These are phyloP conservation scores for Salpingoeca rosetta DNA, from an alignment of 78 protist species.

Conservation along the genomic window DNA sequence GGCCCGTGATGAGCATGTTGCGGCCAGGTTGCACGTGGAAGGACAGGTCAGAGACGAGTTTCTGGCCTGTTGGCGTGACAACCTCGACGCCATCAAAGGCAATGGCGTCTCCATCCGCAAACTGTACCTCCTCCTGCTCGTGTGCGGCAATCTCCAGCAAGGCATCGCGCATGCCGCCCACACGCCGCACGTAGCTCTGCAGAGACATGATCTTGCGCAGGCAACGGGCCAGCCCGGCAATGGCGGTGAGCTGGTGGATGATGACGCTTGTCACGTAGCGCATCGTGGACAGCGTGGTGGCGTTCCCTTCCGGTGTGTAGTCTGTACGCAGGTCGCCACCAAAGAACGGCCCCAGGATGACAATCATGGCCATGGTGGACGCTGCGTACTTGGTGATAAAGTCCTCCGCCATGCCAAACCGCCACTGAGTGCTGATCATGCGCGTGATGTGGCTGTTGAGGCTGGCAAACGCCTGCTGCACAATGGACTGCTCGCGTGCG, in stretches of 20 bases:
- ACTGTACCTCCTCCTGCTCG: not conserved
- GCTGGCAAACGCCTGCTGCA: not conserved
- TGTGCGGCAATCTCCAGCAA: not conserved
- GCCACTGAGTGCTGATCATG: not conserved
- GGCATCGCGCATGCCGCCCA: not conserved
- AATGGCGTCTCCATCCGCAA: not conserved
- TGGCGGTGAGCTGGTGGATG: not conserved
- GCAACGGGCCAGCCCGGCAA: not conserved
- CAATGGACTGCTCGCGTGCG: not conserved
- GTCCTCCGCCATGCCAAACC: not conserved
- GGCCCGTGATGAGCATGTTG: conserved; percentile 36
- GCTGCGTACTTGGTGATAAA: not conserved
- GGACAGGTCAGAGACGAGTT: not conserved
- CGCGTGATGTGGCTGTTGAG: not conserved
- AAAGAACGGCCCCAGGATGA: not conserved
- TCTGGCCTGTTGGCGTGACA: conserved; percentile 23
- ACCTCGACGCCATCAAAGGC: not conserved
- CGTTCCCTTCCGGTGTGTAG: not conserved
- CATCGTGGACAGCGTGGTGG: not conserved
- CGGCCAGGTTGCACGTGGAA: not conserved
- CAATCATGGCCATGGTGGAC: not conserved
- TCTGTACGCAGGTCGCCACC: not conserved
- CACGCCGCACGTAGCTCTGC: not conserved
- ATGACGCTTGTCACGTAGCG: not conserved
- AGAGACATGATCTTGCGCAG: not conserved